A percentile compares a stretch with the other conserved stretches of the same genome.
Evolutionary conservation across 371 early-diverging fungal genomes (phyloP).

Genomic region (Smittium culicis): DNA sequence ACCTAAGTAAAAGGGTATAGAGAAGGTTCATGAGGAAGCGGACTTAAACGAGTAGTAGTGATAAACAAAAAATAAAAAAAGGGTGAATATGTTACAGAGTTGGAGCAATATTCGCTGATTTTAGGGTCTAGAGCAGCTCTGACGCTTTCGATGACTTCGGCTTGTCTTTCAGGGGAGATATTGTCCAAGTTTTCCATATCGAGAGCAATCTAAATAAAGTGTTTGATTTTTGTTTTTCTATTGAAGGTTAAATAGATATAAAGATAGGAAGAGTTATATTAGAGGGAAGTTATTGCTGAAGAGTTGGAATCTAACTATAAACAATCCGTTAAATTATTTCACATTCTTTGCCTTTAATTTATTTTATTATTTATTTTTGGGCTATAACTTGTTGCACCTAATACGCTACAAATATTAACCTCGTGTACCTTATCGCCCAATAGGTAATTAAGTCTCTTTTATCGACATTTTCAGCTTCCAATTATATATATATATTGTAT

Average conservation of each 20-base stretch:
- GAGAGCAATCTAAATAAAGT: not conserved
- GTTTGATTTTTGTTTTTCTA: not conserved
- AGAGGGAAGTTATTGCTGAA: slow-evolving; percentile 35
- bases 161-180: slow-evolving; percentile 18
- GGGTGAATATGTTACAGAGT: slow-evolving; percentile 17
- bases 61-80: too few relatives aligned
- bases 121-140: slow-evolving; percentile 19
- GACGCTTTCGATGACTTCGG: slow-evolving; percentile 19
- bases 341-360: too few relatives aligned
- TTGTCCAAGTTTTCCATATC: slow-evolving; percentile 21
- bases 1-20: slow-evolving; percentile 19
- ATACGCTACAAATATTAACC: too few relatives aligned
- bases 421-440: too few relatives aligned
- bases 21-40: slow-evolving; percentile 3
- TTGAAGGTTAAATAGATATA: slow-evolving; percentile 11
- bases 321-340: not conserved
- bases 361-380: too few relatives aligned
- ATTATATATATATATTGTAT: too few relatives aligned
- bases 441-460: too few relatives aligned
- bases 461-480: too few relatives aligned
- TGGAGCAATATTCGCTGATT: slow-evolving; percentile 23
- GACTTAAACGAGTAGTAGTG: not conserved
- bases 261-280: not conserved
- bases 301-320: slow-evolving; percentile 30
- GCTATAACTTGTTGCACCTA: too few relatives aligned